A percentile compares a stretch with the other conserved stretches of the same genome.
Evolutionary conservation across 495 filamentous ascomycete genomes (phyloP).

Genomic region (Annulohypoxylon moriforme): DNA sequence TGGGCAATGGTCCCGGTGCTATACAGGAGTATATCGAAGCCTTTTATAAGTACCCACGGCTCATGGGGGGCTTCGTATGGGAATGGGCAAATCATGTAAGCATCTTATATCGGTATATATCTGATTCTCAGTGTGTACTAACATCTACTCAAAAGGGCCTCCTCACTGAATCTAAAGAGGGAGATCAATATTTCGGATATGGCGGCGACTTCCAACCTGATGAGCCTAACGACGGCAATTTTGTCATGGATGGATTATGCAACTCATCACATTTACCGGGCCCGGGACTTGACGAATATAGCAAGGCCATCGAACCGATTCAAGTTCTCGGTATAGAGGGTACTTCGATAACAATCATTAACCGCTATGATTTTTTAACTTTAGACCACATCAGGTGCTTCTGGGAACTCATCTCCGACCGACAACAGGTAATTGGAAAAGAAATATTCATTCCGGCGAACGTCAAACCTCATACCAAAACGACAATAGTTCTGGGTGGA

Average conservation of each 20-base stretch:
- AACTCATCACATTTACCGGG: slow-evolving; percentile 69
- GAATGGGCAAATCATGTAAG: slow-evolving; percentile 78
- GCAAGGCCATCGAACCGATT: slow-evolving; percentile 73
- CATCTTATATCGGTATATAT: not conserved
- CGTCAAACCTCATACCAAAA: slow-evolving; percentile 51
- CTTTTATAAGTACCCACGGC: slow-evolving; percentile 69
- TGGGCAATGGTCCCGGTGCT: slow-evolving; percentile 79
- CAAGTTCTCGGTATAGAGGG: slow-evolving; percentile 52
- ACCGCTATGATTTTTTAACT: slow-evolving; percentile 65
- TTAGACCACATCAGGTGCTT: slow-evolving; percentile 61
- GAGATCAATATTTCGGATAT: slow-evolving; percentile 70
- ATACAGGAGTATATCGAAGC: slow-evolving; percentile 75
- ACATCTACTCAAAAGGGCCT: slow-evolving; percentile 58
- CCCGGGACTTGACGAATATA: slow-evolving; percentile 71
- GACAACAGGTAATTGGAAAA: slow-evolving; percentile 41
- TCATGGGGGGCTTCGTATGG: slow-evolving; percentile 81
- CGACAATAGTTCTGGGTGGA: slow-evolving; percentile 44
- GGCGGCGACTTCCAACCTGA: slow-evolving; percentile 78
- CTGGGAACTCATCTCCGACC: slow-evolving; percentile 59
- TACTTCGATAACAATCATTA: slow-evolving; percentile 58
- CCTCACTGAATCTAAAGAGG: slow-evolving; percentile 63
- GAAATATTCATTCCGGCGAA: slow-evolving; percentile 52
- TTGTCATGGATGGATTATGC: slow-evolving; percentile 75
- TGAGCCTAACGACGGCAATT: slow-evolving; percentile 74
- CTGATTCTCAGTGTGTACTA: not conserved